A percentile compares a stretch with the other conserved stretches of the same genome.
These are phyloP conservation scores for Ceratocystis colombiana DNA, from an alignment of 2,329 filamentous ascomycete species.

Conservation along the genomic window DNA sequence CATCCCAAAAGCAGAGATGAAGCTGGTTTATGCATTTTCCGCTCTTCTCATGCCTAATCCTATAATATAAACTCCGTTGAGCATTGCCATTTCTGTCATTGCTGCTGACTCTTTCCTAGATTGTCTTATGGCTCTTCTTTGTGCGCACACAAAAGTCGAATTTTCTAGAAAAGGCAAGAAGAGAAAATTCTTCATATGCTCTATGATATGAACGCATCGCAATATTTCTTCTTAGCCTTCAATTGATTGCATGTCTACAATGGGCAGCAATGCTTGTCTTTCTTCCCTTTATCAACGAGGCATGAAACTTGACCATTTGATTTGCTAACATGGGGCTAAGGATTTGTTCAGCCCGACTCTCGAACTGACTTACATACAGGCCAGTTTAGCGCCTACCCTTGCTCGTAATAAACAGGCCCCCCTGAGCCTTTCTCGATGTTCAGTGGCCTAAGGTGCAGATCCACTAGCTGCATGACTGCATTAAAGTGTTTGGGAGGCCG, in stretches of 20 bases:
- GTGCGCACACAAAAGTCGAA: neutral
- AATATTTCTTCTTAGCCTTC: neutral
- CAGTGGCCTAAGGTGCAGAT: neutral
- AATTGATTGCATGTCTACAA: neutral
- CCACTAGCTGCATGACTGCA: neutral
- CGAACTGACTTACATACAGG: neutral
- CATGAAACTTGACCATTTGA: neutral
- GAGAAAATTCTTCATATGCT: neutral
- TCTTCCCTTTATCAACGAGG: neutral
- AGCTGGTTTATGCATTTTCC: neutral
- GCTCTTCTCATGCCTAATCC: neutral
- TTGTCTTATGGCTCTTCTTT: neutral
- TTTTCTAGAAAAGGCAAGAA: neutral
- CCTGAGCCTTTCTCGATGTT: neutral
- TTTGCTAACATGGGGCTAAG: constrained; percentile 1
- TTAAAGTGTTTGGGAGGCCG: neutral
- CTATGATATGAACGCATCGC: neutral
- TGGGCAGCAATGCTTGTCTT: neutral
- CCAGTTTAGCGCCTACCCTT: neutral
- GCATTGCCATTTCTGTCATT: neutral
- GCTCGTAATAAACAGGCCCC: neutral
- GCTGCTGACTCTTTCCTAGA: neutral
- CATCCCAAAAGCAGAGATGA: neutral
- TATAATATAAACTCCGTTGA: no score
- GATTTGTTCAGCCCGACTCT: neutral